Base-by-base conservation (phyloP, 768 basidiomycete genomes). In the Candolleomyces eurysporus region DNA sequence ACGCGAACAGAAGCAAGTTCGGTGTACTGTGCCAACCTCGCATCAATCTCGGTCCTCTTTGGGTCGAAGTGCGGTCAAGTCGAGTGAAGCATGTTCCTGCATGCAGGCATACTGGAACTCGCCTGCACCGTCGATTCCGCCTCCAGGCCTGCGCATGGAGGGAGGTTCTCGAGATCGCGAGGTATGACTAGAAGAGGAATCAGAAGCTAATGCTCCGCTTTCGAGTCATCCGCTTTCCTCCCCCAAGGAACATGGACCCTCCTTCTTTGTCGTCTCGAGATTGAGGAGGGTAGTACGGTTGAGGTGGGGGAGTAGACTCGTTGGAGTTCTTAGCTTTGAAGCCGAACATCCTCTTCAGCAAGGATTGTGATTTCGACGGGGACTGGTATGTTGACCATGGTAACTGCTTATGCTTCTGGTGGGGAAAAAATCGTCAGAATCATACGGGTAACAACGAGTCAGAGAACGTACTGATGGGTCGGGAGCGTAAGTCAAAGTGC, bases 281-380 rank as follows among this genome's bases (percentile, higher is more conserved):
- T 48, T 17, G 19, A 19, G 16, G n/a, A 19, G 16, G n/a, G 40
- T 40, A 36, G 19, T 42, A 56, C 19, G 45, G 45, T 53, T 58
- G 40, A n/a, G 63, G 52, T 53, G 32, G 49, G 42, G 60, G 58
- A 40, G 36, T 36, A 19, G 50, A 48, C 45, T 59, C 43, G 30
- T 46, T 46, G 45, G 45, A 17, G 19, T 60, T 64, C 54, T 40
- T 59, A 21, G 58, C 58, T 19, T 61, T 63, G n/a, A 68, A 58
- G 11, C 65, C 63, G 49, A 68, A 68, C 40, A 68, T 58, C 10
- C 67, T 61, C 43, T 68, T 65, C 55, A 68, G 53, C 31, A 68
- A 40, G 30, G 61, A 61, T 19, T 46, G 56, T 22, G 61, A 57
- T 46, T 59, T 67, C 16, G 64, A 57, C 6, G 64, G 60, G 14